Evolutionary conservation across 177 flowering plant genomes (phyloP).

Genomic region (Vitis hybrid): DNA sequence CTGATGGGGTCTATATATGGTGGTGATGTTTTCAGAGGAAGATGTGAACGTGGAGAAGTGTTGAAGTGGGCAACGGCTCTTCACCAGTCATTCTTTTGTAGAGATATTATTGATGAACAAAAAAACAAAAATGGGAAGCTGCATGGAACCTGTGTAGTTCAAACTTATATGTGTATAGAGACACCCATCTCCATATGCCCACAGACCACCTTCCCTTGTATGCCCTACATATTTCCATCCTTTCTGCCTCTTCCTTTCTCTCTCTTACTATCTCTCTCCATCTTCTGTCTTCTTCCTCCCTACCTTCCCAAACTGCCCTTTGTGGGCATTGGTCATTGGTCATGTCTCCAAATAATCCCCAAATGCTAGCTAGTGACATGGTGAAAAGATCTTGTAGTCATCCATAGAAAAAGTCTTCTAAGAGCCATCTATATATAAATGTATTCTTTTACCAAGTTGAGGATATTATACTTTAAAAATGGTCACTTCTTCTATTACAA

Average conservation of each 20-base stretch:
- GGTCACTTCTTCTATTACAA: too few relatives aligned
- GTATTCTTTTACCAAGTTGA: too few relatives aligned
- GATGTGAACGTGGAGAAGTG: neutral
- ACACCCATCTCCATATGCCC: neutral
- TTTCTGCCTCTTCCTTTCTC: neutral
- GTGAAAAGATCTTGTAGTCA: too few relatives aligned
- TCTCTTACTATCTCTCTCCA: neutral
- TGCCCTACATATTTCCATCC: neutral
- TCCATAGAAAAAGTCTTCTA: too few relatives aligned
- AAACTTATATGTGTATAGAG: constrained; percentile 24
- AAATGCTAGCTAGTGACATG: too few relatives aligned
- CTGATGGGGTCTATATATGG: too few relatives aligned
- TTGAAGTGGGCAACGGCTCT: neutral
- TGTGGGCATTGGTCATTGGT: too few relatives aligned
- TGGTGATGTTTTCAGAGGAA: too few relatives aligned
- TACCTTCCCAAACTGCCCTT: neutral
- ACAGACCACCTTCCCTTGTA: neutral
- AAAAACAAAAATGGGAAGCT: constrained; percentile 37
- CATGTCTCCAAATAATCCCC: too few relatives aligned
- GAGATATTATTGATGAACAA: constrained; percentile 23
- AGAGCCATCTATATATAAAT: too few relatives aligned
- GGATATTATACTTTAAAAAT: too few relatives aligned
- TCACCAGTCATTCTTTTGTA: neutral
- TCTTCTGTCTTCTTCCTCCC: neutral
- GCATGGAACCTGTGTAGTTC: constrained; percentile 34